phyloP scores from a whole-genome alignment of 192 early-diverging fungal genomes.

The Haplosporangium gracile region DNA sequence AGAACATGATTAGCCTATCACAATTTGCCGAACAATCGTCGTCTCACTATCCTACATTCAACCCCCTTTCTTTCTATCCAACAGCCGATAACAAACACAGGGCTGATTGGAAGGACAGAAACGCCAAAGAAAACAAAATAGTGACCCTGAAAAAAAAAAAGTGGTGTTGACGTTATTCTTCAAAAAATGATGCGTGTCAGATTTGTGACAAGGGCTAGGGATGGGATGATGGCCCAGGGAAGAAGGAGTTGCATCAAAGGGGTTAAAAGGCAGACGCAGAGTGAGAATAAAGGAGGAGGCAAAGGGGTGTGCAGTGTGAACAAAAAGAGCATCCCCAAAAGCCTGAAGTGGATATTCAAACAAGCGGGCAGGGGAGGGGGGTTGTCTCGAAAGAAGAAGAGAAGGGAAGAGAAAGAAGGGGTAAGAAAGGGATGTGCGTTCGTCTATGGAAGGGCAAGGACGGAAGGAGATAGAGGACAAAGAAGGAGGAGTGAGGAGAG shows the following conservation, averaged over 20 bases:
- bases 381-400: not conserved
- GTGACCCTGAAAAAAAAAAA: not conserved
- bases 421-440: too few relatives aligned
- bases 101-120: conserved; percentile 3
- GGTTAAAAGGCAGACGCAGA: not conserved
- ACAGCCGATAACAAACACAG: not conserved
- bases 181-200: not conserved
- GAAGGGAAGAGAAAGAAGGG: not conserved
- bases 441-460: not conserved
- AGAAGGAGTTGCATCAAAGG: not conserved
- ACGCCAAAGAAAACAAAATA: not conserved
- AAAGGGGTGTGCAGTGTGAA: not conserved
- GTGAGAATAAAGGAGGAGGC: not conserved
- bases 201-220: not conserved
- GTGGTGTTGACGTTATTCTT: not conserved
- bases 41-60: not conserved
- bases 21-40: not conserved
- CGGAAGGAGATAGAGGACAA: not conserved
- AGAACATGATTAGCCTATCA: not conserved
- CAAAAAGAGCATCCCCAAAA: not conserved
- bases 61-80: not conserved
- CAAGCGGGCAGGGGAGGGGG: not conserved
- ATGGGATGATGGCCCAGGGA: conserved; percentile 5
- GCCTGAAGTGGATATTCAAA: not conserved
- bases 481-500: not conserved